Percentiles rank a stretch among this genome's conserved stretches.
These are phyloP conservation scores for Medicago lupulina DNA, from an alignment of 306 rosid species.

Conservation along the genomic window DNA sequence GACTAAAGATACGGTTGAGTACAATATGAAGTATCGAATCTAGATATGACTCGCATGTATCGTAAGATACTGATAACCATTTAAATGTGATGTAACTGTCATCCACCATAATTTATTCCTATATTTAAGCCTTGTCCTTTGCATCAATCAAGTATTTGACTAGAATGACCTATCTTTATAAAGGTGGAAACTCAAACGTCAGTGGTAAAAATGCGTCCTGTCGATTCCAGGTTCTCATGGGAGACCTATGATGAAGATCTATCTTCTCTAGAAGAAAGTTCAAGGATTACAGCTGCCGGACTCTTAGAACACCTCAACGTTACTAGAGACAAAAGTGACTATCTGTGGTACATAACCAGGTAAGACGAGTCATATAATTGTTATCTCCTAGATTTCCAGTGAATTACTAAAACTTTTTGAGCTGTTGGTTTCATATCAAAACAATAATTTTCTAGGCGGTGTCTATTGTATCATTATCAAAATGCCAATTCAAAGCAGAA, in stretches of 20 bases:
- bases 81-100: conserved; percentile 9
- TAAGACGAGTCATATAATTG: conserved; percentile 40
- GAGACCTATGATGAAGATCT: conserved; percentile 80
- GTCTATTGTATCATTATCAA: neutral
- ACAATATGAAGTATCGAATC: no score
- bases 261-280: conserved; percentile 67
- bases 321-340: conserved; percentile 88
- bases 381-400: conserved; percentile 2
- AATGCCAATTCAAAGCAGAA: neutral
- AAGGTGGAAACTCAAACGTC: conserved; percentile 81
- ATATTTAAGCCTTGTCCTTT: conserved; percentile 20
- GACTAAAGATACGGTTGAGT: no score
- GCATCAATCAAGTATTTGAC: conserved; percentile 32
- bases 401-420: neutral
- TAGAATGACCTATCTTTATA: conserved; percentile 41
- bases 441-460: neutral
- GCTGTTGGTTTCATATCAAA: neutral
- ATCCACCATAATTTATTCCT: conserved; percentile 21
- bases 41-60: no score
- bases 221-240: conserved; percentile 67
- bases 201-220: conserved; percentile 63
- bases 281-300: conserved; percentile 62
- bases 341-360: conserved; percentile 96
- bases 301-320: conserved; percentile 88
- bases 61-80: no score